These are phyloP conservation scores for Chimonanthus praecox DNA, from an alignment of 164 flowering plant genomes.

Conservation along the genomic window DNA sequence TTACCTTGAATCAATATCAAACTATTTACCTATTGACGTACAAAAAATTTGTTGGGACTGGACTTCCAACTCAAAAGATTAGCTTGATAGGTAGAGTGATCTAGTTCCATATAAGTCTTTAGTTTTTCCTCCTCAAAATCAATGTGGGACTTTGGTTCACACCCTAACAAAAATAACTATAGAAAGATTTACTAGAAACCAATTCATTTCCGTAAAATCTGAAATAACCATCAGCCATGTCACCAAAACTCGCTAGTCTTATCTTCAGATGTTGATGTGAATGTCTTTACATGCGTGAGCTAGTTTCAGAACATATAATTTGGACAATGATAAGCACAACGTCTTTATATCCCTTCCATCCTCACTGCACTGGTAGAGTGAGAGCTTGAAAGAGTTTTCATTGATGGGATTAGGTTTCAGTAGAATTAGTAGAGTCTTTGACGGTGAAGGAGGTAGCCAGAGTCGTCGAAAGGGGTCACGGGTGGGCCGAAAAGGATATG, in stretches of 20 bases:
- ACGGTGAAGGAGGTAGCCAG: constrained; percentile 3
- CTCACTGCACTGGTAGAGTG: background rate
- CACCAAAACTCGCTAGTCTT: background rate
- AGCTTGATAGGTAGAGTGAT: too few relatives aligned
- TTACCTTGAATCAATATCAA: too few relatives aligned
- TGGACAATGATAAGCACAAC: background rate
- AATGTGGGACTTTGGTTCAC: too few relatives aligned
- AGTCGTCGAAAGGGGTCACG: constrained; percentile 7
- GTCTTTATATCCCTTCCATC: background rate
- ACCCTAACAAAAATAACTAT: too few relatives aligned
- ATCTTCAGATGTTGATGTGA: background rate
- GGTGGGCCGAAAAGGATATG: constrained; percentile 32
- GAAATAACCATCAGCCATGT: too few relatives aligned
- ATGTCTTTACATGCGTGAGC: background rate
- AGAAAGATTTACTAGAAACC: too few relatives aligned
- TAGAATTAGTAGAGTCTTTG: constrained; percentile 12
- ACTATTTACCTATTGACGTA: too few relatives aligned
- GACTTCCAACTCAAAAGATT: too few relatives aligned
- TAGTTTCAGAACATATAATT: background rate
- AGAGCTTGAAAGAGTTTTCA: background rate
- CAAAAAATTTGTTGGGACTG: too few relatives aligned
- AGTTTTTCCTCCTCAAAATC: too few relatives aligned
- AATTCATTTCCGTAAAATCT: too few relatives aligned
- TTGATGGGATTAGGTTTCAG: constrained; percentile 26
- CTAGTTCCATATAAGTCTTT: too few relatives aligned